phyloP scores from a whole-genome alignment of 2,329 filamentous ascomycete species.

The Lasiodiplodia sp. region DNA sequence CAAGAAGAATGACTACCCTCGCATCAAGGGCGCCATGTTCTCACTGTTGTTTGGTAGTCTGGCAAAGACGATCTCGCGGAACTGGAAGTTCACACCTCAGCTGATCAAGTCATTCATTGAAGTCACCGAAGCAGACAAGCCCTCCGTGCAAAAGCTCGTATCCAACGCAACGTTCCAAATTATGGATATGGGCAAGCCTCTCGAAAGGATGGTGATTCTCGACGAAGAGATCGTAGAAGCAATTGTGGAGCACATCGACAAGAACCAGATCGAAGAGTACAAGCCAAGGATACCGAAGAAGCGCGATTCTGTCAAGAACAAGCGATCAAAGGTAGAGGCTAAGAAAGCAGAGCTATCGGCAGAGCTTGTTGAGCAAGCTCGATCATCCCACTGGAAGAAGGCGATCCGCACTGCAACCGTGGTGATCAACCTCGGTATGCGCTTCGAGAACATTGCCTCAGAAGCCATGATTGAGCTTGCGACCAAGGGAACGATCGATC shows the following conservation, averaged over 20 bases:
- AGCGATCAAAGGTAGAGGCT: slow-evolving; percentile 78
- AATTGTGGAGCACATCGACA: slow-evolving; percentile 57
- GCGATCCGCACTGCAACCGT: slow-evolving; percentile 89
- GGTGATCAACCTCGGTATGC: slow-evolving; percentile 85
- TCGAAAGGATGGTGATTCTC: slow-evolving; percentile 85
- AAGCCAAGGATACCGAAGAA: slow-evolving; percentile 68
- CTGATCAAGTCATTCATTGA: slow-evolving; percentile 89
- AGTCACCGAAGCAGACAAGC: slow-evolving; percentile 88
- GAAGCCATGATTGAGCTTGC: slow-evolving; percentile 84
- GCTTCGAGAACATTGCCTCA: slow-evolving; percentile 88
- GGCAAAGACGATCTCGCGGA: slow-evolving; percentile 83
- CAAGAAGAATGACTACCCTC: slow-evolving; percentile 80
- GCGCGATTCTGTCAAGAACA: slow-evolving; percentile 75
- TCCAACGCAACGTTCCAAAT: slow-evolving; percentile 82
- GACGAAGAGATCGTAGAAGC: slow-evolving; percentile 73
- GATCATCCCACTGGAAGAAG: slow-evolving; percentile 93
- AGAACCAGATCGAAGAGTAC: slow-evolving; percentile 63
- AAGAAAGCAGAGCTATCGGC: slow-evolving; percentile 82
- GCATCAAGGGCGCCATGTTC: slow-evolving; percentile 94
- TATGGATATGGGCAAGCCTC: slow-evolving; percentile 88
- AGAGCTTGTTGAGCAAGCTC: slow-evolving; percentile 79
- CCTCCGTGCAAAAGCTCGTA: slow-evolving; percentile 90
- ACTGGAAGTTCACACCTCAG: slow-evolving; percentile 95
- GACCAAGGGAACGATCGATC: slow-evolving; percentile 82
- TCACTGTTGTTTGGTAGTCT: slow-evolving; percentile 88